A percentile compares a stretch with the other conserved stretches of the same genome.
Evolutionary conservation across 148 eudicot species (phyloP).

Genomic region (Fagopyrum tataricum): DNA sequence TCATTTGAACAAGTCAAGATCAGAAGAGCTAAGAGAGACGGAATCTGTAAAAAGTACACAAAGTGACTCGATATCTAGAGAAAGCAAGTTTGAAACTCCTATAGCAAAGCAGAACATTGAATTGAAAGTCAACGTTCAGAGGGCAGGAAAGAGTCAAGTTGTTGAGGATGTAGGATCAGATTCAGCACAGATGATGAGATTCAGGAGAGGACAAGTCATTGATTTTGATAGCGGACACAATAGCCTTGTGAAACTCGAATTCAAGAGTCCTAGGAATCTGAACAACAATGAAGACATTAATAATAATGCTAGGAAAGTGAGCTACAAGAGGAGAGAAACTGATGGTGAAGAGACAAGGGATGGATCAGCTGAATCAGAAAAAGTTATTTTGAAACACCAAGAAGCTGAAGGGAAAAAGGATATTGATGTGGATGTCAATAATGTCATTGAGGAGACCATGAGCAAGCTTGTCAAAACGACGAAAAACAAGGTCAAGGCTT

Average conservation of each 20-base stretch:
- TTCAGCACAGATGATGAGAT: slow-evolving; percentile 37
- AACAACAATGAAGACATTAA: slow-evolving; percentile 30
- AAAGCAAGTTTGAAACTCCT: too few species aligned
- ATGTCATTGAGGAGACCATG: slow-evolving; percentile 75
- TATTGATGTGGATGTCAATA: slow-evolving; percentile 32
- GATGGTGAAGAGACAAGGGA: slow-evolving; percentile 19
- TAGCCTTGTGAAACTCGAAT: slow-evolving; percentile 37
- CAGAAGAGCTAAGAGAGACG: too few species aligned
- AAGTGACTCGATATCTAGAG: too few species aligned
- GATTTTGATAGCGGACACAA: slow-evolving; percentile 30
- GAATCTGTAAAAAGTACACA: too few species aligned
- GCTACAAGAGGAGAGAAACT: slow-evolving; percentile 28
- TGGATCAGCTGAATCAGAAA: slow-evolving; percentile 18
- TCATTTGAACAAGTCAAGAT: too few species aligned
- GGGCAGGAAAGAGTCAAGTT: slow-evolving; percentile 15
- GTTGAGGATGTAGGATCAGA: slow-evolving; percentile 24
- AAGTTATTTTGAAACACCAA: slow-evolving; percentile 49
- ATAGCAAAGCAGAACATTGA: slow-evolving; percentile 22
- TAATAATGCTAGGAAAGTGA: slow-evolving; percentile 10
- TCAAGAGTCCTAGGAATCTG: slow-evolving; percentile 27
- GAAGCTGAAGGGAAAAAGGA: slow-evolving; percentile 35
- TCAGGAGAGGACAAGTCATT: slow-evolving; percentile 45
- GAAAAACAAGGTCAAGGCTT: slow-evolving; percentile 80
- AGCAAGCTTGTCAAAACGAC: slow-evolving; percentile 53
- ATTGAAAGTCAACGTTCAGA: slow-evolving; percentile 21